phyloP scores from a whole-genome alignment of 768 basidiomycete genomes.

The Psilocybe azurescens region DNA sequence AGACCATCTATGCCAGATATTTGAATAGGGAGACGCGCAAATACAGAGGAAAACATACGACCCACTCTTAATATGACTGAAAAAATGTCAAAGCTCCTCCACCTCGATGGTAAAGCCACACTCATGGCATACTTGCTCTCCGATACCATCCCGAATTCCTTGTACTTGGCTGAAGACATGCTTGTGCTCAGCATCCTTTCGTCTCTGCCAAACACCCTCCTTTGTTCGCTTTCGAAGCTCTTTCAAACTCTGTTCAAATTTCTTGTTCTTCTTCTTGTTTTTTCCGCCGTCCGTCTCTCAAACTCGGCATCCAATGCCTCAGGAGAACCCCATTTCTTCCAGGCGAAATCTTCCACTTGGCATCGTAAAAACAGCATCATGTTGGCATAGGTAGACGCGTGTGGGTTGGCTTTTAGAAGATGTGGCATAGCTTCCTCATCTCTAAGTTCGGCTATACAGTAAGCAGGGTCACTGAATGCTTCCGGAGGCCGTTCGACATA shows the following conservation, averaged over 20 bases:
- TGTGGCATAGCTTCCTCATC: conserved; percentile 94
- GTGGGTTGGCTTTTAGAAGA: conserved; percentile 93
- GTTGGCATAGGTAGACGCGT: conserved; percentile 94
- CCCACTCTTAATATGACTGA: too few relatives aligned
- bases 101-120: conserved; percentile 94
- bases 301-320: conserved; percentile 92
- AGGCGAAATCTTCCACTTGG: conserved; percentile 96
- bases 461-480: not conserved
- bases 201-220: conserved; percentile 88
- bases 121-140: conserved; percentile 79
- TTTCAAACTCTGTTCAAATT: conserved; percentile 89
- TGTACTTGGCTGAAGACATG: conserved; percentile 78
- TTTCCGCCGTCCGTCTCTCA: conserved; percentile 76
- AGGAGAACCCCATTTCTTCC: conserved; percentile 96
- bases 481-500: conserved; percentile 28
- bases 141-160: conserved; percentile 55
- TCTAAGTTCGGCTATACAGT: conserved; percentile 79
- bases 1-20: too few relatives aligned
- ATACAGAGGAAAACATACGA: too few relatives aligned
- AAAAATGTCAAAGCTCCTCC: conserved; percentile 66
- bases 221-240: conserved; percentile 86
- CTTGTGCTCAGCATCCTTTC: conserved; percentile 86
- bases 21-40: too few relatives aligned
- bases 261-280: conserved; percentile 92
- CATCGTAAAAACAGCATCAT: conserved; percentile 98